A percentile compares a stretch with the other conserved stretches of the same genome.
Evolutionary conservation across 192 early-diverging fungal species (phyloP).

Genomic region (Mortierella hygrophila): DNA sequence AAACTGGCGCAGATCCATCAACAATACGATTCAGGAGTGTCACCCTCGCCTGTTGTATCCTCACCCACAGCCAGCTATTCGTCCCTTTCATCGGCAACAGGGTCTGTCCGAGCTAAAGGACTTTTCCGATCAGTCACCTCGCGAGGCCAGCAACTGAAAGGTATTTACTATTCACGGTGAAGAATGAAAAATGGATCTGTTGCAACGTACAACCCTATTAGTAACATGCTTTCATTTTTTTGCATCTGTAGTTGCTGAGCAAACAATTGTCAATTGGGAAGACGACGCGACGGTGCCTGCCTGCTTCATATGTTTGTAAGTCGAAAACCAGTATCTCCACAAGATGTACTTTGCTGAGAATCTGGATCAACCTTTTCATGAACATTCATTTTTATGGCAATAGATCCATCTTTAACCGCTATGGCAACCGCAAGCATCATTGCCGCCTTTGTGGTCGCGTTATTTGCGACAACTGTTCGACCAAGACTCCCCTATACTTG

Average conservation of each 20-base stretch:
- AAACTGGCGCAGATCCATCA: conserved; percentile 61
- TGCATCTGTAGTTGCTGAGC: conserved; percentile 48
- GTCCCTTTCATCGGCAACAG: conserved; percentile 27
- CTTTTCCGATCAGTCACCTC: conserved; percentile 53
- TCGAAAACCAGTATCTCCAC: background rate
- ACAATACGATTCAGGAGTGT: conserved; percentile 13
- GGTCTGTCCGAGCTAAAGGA: conserved; percentile 39
- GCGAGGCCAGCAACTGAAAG: conserved; percentile 50
- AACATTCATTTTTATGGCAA: background rate
- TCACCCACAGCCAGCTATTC: conserved; percentile 36
- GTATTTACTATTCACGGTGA: conserved; percentile 8
- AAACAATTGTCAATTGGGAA: conserved; percentile 62
- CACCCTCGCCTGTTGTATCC: conserved; percentile 5
- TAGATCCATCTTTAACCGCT: conserved; percentile 60
- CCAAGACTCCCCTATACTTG: conserved; percentile 55
- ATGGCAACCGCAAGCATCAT: conserved; percentile 77
- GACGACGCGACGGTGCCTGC: conserved; percentile 57
- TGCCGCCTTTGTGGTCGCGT: conserved; percentile 80
- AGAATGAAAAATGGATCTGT: background rate
- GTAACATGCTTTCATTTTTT: background rate
- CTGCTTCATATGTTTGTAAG: conserved; percentile 63
- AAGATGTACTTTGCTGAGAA: background rate
- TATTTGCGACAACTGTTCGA: conserved; percentile 73
- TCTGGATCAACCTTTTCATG: background rate
- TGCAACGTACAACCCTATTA: background rate